Conservation (phyloP, 192 early-diverging fungal species). For the Podila minutissima region DNA sequence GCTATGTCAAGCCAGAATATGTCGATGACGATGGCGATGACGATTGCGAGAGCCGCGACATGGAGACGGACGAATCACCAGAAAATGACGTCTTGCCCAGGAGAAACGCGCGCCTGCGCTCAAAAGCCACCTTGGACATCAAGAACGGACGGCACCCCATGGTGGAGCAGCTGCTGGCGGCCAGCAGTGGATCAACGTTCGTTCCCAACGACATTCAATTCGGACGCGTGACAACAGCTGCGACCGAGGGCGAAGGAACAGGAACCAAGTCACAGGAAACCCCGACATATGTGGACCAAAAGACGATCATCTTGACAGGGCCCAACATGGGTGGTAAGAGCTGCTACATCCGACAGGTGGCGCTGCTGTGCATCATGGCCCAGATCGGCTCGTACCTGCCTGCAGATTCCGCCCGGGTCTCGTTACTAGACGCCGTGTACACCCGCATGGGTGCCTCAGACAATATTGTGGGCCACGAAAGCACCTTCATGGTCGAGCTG, state of each 20-base stretch:
- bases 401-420: slow-evolving; percentile 66
- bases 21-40: slow-evolving; percentile 45
- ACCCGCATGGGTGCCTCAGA: slow-evolving; percentile 81
- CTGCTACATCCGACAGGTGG: slow-evolving; percentile 76
- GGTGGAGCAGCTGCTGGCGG: slow-evolving; percentile 65
- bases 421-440: slow-evolving; percentile 76
- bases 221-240: slow-evolving; percentile 17
- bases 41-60: neutral
- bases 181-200: slow-evolving; percentile 43
- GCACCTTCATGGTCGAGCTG: slow-evolving; percentile 86
- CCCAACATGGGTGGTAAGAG: slow-evolving; percentile 87
- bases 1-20: slow-evolving; percentile 71
- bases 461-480: slow-evolving; percentile 70
- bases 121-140: slow-evolving; percentile 58
- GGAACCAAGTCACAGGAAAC: neutral
- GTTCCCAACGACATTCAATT: slow-evolving; percentile 71
- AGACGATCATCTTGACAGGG: slow-evolving; percentile 63
- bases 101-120: neutral
- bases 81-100: neutral
- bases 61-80: neutral
- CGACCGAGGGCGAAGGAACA: slow-evolving; percentile 9
- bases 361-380: slow-evolving; percentile 67
- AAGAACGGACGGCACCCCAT: slow-evolving; percentile 76
- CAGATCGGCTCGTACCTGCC: slow-evolving; percentile 84
- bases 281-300: slow-evolving; percentile 4